Evolutionary conservation across 2,329 filamentous ascomycete species (phyloP).

Genomic region (Aspergillus pseudonomiae): DNA sequence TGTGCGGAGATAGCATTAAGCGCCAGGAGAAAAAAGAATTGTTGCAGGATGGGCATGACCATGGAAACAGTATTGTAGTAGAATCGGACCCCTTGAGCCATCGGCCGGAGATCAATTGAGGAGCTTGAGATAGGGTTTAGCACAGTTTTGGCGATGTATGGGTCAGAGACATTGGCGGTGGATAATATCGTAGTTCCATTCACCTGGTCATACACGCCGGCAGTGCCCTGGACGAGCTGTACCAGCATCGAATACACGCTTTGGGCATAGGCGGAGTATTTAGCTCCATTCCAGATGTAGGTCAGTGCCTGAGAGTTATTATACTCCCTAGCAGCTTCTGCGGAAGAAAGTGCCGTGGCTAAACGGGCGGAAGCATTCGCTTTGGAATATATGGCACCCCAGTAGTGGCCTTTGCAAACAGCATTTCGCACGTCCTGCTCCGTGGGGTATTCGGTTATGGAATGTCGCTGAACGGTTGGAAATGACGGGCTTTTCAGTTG

Average conservation of each 20-base stretch:
- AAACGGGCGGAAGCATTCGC: conserved; percentile 43
- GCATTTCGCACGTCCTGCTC: conserved; percentile 24
- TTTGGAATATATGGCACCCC: conserved; percentile 37
- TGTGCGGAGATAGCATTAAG: conserved; percentile 47
- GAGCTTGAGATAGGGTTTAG: conserved; percentile 43
- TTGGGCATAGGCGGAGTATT: conserved; percentile 38
- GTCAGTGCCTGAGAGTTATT: conserved; percentile 40
- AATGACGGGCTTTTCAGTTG: conserved; percentile 31
- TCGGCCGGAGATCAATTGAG: conserved; percentile 44
- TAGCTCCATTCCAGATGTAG: conserved; percentile 51
- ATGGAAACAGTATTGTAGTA: conserved; percentile 52
- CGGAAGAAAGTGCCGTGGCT: conserved; percentile 34
- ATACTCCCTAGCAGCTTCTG: conserved; percentile 39
- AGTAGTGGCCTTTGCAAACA: conserved; percentile 40
- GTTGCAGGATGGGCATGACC: conserved; percentile 50
- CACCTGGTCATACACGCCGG: conserved; percentile 36
- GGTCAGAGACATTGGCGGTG: conserved; percentile 23
- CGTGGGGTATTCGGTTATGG: conserved; percentile 21
- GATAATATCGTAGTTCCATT: conserved; percentile 37
- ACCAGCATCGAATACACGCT: conserved; percentile 36
- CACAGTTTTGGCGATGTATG: conserved; percentile 38
- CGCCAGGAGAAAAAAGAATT: conserved; percentile 53
- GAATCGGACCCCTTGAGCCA: conserved; percentile 44
- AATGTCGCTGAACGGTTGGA: conserved; percentile 32
- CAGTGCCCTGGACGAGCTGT: conserved; percentile 36